These are phyloP conservation scores for Candida peoriensis DNA, from an alignment of 805 yeast genomes.

Conservation along the genomic window DNA sequence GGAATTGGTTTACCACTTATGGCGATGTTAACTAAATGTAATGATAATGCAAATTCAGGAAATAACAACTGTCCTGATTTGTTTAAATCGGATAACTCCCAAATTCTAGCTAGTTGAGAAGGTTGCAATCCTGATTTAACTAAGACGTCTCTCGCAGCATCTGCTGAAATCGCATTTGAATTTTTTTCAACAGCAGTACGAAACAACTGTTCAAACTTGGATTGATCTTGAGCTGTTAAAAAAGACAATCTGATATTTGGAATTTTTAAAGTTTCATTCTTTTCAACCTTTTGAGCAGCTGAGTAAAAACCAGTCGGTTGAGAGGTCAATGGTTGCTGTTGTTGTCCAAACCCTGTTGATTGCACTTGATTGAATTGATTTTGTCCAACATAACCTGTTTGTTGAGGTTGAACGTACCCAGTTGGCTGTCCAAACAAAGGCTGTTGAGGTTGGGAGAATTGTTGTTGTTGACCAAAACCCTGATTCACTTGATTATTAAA, in stretches of 20 bases:
- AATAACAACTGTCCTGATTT: constrained; percentile 80
- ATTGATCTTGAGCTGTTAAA: constrained; percentile 80
- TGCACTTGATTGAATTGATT: constrained; percentile 18
- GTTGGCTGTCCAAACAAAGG: constrained; percentile 17
- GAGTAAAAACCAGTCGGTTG: constrained; percentile 38
- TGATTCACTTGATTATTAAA: constrained; percentile 9
- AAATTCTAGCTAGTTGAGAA: constrained; percentile 71
- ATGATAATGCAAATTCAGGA: constrained; percentile 91
- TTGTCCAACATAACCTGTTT: constrained; percentile 21
- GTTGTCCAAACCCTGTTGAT: constrained; percentile 31
- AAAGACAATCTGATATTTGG: constrained; percentile 79
- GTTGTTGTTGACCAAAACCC: constrained; percentile 17
- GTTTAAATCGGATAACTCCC: constrained; percentile 89
- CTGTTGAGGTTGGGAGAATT: constrained; percentile 13
- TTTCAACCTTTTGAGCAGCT: constrained; percentile 28
- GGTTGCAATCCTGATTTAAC: constrained; percentile 77
- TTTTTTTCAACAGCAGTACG: constrained; percentile 64
- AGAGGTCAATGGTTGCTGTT: constrained; percentile 27
- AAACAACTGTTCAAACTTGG: constrained; percentile 79
- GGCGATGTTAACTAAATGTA: constrained; percentile 77
- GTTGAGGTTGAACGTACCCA: constrained; percentile 18
- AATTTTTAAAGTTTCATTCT: constrained; percentile 56
- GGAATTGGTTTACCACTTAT: constrained; percentile 80
- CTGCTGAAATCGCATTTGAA: constrained; percentile 52
- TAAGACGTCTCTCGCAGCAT: constrained; percentile 72